Evolutionary conservation across 768 basidiomycete species (phyloP).

Genomic region (Leccinum broughii): DNA sequence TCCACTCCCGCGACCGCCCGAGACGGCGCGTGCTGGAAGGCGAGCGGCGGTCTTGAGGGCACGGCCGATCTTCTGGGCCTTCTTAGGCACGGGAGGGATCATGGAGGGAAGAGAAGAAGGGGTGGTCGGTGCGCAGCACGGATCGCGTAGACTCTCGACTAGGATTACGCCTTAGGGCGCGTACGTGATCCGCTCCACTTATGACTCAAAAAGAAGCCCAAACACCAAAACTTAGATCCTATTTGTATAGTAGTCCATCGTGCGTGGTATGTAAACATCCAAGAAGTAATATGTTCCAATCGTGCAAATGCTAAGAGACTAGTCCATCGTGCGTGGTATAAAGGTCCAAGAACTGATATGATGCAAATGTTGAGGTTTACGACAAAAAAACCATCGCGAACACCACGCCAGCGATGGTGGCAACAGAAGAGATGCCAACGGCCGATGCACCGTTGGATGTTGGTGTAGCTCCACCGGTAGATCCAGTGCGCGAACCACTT

Average conservation of each 20-base stretch:
- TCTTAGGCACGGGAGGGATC: slow-evolving; percentile 39
- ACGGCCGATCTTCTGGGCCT: slow-evolving; percentile 54
- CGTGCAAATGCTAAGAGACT: no score
- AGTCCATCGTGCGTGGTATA: no score
- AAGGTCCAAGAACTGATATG: no score
- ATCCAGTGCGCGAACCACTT: slow-evolving; percentile 15
- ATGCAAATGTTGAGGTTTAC: no score
- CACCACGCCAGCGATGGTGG: no score
- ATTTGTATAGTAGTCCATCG: no score
- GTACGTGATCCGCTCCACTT: neutral
- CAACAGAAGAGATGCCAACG: slow-evolving; percentile 30
- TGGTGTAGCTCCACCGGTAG: slow-evolving; percentile 19
- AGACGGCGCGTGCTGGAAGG: slow-evolving; percentile 47
- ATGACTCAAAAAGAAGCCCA: no score
- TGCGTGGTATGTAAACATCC: no score
- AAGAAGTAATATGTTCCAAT: no score
- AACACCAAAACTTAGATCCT: no score
- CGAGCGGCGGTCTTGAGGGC: slow-evolving; percentile 61
- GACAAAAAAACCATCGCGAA: no score
- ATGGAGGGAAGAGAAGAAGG: slow-evolving; percentile 9
- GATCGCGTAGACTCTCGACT: neutral
- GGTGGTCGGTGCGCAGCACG: slow-evolving; percentile 12
- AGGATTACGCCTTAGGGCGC: no score
- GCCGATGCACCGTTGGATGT: slow-evolving; percentile 19
- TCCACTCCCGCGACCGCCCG: slow-evolving; percentile 40